Percentiles rank a stretch among this genome's conserved stretches.
These are phyloP conservation scores for Sugiyamaella xylanicola DNA, from an alignment of 1,139 yeast species.

Conservation along the genomic window DNA sequence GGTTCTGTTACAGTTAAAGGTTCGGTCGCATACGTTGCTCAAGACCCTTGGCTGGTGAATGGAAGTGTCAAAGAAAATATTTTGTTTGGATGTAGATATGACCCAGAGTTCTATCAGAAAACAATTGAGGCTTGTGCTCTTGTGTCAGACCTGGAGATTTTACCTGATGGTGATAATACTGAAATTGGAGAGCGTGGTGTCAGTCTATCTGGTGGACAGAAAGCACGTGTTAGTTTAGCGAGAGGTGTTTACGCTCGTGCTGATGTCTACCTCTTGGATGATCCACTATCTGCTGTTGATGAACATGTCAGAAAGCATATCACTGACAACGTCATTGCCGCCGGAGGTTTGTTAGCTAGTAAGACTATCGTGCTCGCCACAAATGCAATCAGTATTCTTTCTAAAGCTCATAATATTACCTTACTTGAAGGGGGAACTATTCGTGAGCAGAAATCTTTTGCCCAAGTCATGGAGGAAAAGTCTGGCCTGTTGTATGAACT, in stretches of 20 bases:
- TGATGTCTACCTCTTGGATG: slow-evolving; percentile 79
- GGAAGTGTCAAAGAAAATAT: slow-evolving; percentile 75
- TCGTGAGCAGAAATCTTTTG: slow-evolving; percentile 46
- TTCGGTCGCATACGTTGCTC: slow-evolving; percentile 77
- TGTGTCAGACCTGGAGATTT: slow-evolving; percentile 62
- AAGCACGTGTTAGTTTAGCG: slow-evolving; percentile 82
- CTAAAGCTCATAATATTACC: slow-evolving; percentile 63
- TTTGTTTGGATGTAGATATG: slow-evolving; percentile 74
- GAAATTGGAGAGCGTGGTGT: slow-evolving; percentile 91
- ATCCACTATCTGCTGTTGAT: slow-evolving; percentile 80
- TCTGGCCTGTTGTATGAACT: slow-evolving; percentile 35
- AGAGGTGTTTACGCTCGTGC: slow-evolving; percentile 87
- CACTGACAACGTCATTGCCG: slow-evolving; percentile 57
- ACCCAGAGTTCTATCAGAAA: slow-evolving; percentile 64
- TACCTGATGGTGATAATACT: slow-evolving; percentile 83
- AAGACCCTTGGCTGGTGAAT: slow-evolving; percentile 80
- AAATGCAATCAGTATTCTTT: slow-evolving; percentile 72
- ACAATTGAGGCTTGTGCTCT: slow-evolving; percentile 81
- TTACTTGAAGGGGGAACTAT: slow-evolving; percentile 60
- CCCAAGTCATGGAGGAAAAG: slow-evolving; percentile 33
- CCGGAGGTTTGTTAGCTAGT: slow-evolving; percentile 64
- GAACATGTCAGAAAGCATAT: slow-evolving; percentile 79
- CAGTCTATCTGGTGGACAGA: slow-evolving; percentile 87
- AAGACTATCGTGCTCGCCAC: slow-evolving; percentile 81
- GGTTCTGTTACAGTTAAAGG: slow-evolving; percentile 70